Conservation (phyloP, 352 stramenopile genomes). For the Saprolegnia parasitica region DNA sequence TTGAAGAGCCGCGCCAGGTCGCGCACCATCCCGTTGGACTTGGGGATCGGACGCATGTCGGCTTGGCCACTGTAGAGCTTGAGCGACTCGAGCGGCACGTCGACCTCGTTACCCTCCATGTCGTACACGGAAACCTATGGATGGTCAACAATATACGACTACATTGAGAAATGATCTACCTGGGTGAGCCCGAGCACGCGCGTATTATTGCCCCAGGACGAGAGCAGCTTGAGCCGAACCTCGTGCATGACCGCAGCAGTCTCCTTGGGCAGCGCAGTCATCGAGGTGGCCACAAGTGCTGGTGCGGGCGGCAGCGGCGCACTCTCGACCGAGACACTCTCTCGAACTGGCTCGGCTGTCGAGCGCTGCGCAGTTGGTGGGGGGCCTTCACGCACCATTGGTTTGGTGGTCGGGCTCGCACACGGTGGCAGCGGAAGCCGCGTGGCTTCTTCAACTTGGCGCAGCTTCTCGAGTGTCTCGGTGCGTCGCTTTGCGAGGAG, state of each 20-base stretch:
- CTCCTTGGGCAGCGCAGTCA: neutral
- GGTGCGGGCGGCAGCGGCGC: neutral
- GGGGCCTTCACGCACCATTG: neutral
- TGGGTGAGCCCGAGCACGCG: slow-evolving; percentile 56
- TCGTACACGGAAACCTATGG: slow-evolving; percentile 55
- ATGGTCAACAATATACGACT: neutral
- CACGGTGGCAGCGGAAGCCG: neutral
- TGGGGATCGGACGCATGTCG: slow-evolving; percentile 42
- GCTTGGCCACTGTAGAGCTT: slow-evolving; percentile 49
- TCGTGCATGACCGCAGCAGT: slow-evolving; percentile 30
- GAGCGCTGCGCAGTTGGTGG: neutral
- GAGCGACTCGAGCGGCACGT: slow-evolving; percentile 40
- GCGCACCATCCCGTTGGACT: slow-evolving; percentile 67
- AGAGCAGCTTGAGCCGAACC: slow-evolving; percentile 61
- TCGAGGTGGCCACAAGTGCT: neutral
- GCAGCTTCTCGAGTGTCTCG: slow-evolving; percentile 51
- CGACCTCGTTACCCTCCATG: slow-evolving; percentile 48
- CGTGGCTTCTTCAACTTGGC: slow-evolving; percentile 20
- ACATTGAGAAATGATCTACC: neutral
- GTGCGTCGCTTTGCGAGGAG: slow-evolving; percentile 61
- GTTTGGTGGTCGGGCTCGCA: neutral
- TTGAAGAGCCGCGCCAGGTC: slow-evolving; percentile 53
- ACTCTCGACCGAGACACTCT: too few species aligned
- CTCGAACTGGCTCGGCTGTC: too few species aligned
- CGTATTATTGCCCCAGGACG: slow-evolving; percentile 55